Evolutionary conservation across 768 basidiomycete species (phyloP), one percentile per base, ranked within the genome.

Genomic region (Exsudoporus frostii): DNA sequence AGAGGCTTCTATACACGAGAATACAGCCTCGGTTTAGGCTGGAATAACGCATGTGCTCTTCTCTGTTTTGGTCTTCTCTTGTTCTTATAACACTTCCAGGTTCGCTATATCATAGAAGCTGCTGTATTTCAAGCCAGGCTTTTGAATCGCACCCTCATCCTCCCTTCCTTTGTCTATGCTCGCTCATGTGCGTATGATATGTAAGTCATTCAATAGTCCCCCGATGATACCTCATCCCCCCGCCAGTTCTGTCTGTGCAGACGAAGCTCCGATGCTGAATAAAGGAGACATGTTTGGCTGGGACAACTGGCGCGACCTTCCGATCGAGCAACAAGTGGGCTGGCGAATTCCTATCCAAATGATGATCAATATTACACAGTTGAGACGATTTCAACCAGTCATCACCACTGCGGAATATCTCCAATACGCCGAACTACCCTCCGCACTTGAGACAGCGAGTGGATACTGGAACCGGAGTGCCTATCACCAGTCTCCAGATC

Each of bases 41-140:
- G 76, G 74, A 77, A 77, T 48, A 78, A 77, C 39, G 74, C 66
- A 47, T 33, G 71, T 60, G 10, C 13, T n/a, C 14, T 33, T 22
- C 7, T 36, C 37, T 8, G 37, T 20, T 48, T 15, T 15, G 10
- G 10, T 37, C 29, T 45, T n/a, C 15, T 20, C 43, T 38, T 29
- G 9, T 25, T 37, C 48, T 61, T n/a, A 59, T 7, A 1, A 13
- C 2, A 14, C 14, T 54, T 30, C 15, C 34, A 75, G 76, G 65
- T 77, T 59, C 69, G 75, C 34, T 76, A 78, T 50, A 77, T 77
- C 57, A 68, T 78, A 53, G 76, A 77, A 51, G 71, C 74, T 11
- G 62, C 73, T 8, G 56, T 66, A 14, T 56, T 74, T 5, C 75
- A 77, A 54, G 74, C 75, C 17, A 57, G 61, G 25, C 55, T 76